These are phyloP conservation scores for Aspergillus aculeatinus DNA, from an alignment of 2,329 filamentous ascomycete genomes.

Conservation along the genomic window DNA sequence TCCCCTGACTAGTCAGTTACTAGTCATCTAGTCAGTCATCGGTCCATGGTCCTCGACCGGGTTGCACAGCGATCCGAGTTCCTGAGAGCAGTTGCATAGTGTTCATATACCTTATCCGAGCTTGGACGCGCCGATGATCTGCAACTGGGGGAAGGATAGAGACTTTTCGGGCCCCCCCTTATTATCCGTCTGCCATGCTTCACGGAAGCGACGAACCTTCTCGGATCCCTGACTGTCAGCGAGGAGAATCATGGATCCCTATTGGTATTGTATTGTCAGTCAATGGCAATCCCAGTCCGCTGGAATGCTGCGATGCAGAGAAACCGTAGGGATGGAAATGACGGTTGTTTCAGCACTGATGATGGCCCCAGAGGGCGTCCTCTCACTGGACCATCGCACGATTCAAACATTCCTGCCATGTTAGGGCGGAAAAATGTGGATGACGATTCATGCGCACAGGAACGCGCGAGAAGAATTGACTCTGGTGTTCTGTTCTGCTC, in stretches of 20 bases:
- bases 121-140: constrained; percentile 7
- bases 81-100: not conserved
- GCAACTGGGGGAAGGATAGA: not conserved
- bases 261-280: not conserved
- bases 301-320: constrained; percentile 9
- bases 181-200: not conserved
- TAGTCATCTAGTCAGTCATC: not conserved
- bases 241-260: too few relatives aligned
- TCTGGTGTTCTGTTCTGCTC: not conserved
- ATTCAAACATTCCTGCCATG: constrained; percentile 9
- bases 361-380: not conserved
- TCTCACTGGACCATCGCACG: not conserved
- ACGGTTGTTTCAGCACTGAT: constrained; percentile 15
- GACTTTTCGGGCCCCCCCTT: not conserved
- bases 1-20: not conserved
- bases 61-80: constrained; percentile 7
- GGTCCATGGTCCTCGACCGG: not conserved
- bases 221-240: not conserved
- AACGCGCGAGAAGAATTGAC: not conserved
- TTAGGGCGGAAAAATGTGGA: constrained; percentile 6
- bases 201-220: not conserved
- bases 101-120: constrained; percentile 3
- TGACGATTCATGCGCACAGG: not conserved
- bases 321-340: constrained; percentile 20
- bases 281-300: not conserved